Conservation (phyloP, 2,329 filamentous ascomycete species). For the Sarocladium kiliense region DNA sequence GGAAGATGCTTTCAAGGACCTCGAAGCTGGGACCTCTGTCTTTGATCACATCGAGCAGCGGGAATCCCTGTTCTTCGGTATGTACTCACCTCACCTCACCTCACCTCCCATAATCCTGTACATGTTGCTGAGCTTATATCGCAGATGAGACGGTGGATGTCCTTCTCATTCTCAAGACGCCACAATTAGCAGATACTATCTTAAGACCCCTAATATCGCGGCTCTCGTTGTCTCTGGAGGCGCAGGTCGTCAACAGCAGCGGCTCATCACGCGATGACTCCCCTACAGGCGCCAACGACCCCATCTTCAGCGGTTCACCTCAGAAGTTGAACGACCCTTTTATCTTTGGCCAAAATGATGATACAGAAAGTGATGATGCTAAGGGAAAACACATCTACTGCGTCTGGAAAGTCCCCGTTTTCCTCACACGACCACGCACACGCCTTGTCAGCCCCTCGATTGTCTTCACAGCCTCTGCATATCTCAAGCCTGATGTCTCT, state of each 20-base stretch:
- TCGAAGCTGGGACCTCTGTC: conserved; percentile 37
- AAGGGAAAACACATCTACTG: conserved; percentile 36
- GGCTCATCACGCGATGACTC: conserved; percentile 38
- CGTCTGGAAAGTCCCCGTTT: conserved; percentile 56
- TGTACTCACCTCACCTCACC: conserved; percentile 19
- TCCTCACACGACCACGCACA: conserved; percentile 54
- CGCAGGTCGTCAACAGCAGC: conserved; percentile 56
- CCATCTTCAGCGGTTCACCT: conserved; percentile 53
- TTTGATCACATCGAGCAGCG: conserved; percentile 57
- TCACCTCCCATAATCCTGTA: conserved; percentile 16
- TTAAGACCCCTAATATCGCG: conserved; percentile 56
- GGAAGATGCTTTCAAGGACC: conserved; percentile 43
- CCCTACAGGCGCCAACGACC: conserved; percentile 44
- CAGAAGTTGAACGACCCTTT: conserved; percentile 45
- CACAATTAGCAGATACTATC: conserved; percentile 49
- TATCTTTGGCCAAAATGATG: conserved; percentile 39
- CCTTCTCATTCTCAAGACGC: conserved; percentile 63
- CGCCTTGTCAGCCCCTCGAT: conserved; percentile 62
- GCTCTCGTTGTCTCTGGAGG: conserved; percentile 62
- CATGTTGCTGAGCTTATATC: conserved; percentile 13
- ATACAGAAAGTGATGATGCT: conserved; percentile 21
- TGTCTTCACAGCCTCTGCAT: conserved; percentile 59
- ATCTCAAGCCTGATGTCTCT: conserved; percentile 45
- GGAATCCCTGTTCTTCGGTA: conserved; percentile 68
- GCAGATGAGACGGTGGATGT: conserved; percentile 70